phyloP scores from a whole-genome alignment of 352 stramenopile species.

The Globisporangium nagaii region DNA sequence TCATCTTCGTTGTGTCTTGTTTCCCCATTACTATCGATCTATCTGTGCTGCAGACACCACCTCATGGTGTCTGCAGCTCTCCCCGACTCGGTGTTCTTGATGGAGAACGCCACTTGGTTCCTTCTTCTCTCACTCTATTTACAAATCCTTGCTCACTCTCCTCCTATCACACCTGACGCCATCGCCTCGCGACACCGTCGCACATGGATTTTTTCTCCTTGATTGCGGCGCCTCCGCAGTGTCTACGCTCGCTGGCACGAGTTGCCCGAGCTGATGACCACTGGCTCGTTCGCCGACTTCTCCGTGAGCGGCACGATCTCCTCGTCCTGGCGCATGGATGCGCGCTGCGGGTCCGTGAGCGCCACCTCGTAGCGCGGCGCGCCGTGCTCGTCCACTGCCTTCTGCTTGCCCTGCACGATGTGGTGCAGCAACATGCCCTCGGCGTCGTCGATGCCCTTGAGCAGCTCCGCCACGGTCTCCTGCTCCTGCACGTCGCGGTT shows the following conservation, averaged over 20 bases:
- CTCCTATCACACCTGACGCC: too few relatives aligned
- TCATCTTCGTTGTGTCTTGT: background rate
- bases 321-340: conserved; percentile 78
- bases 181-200: too few relatives aligned
- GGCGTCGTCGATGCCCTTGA: conserved; percentile 76
- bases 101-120: background rate
- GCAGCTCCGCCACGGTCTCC: conserved; percentile 44
- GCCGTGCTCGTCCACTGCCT: conserved; percentile 19
- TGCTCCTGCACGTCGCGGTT: conserved; percentile 58
- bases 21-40: background rate
- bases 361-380: conserved; percentile 61
- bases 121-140: background rate
- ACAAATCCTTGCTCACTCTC: background rate
- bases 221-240: too few relatives aligned
- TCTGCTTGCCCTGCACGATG: conserved; percentile 75
- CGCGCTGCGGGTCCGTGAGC: conserved; percentile 74
- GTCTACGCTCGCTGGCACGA: conserved; percentile 54
- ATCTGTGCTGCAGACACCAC: background rate
- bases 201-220: too few relatives aligned
- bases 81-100: too few relatives aligned
- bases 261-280: conserved; percentile 82
- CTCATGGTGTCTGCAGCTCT: too few relatives aligned
- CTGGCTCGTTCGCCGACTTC: conserved; percentile 58
- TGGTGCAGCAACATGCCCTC: conserved; percentile 83
- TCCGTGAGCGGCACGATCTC: conserved; percentile 75